These are phyloP conservation scores for Candida sp. DNA, from an alignment of 1,139 yeast genomes.

Conservation along the genomic window DNA sequence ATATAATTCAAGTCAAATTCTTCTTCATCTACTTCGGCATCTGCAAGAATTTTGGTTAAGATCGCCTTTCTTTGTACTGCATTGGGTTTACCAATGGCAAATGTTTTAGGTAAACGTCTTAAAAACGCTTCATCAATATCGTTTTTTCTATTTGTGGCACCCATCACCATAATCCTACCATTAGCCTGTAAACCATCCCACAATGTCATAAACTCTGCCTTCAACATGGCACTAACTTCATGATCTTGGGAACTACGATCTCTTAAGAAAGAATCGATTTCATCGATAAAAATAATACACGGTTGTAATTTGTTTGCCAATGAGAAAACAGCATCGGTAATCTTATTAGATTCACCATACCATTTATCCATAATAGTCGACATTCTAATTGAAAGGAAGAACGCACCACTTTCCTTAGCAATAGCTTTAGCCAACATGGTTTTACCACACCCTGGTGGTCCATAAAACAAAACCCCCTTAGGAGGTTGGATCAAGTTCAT, in stretches of 20 bases:
- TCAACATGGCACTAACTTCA: slow-evolving; percentile 92
- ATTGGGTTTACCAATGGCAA: slow-evolving; percentile 75
- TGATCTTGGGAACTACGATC: slow-evolving; percentile 86
- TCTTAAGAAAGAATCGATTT: slow-evolving; percentile 89
- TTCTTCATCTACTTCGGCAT: slow-evolving; percentile 52
- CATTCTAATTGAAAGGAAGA: slow-evolving; percentile 88
- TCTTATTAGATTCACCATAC: slow-evolving; percentile 96
- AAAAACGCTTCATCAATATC: slow-evolving; percentile 93
- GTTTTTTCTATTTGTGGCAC: slow-evolving; percentile 91
- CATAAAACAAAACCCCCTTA: slow-evolving; percentile 88
- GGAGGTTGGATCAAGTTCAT: slow-evolving; percentile 80
- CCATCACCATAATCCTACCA: slow-evolving; percentile 83
- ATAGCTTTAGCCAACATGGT: slow-evolving; percentile 97
- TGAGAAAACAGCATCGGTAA: slow-evolving; percentile 90
- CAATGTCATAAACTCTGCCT: slow-evolving; percentile 96
- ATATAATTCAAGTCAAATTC: slow-evolving; percentile 62
- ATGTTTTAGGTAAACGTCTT: slow-evolving; percentile 90
- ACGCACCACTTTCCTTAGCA: slow-evolving; percentile 91
- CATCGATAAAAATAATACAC: slow-evolving; percentile 93
- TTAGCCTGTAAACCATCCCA: slow-evolving; percentile 90
- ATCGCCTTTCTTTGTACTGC: slow-evolving; percentile 68
- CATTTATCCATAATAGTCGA: slow-evolving; percentile 96
- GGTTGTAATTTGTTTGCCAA: slow-evolving; percentile 90
- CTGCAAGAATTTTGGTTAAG: slow-evolving; percentile 60
- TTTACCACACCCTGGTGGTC: slow-evolving; percentile 99